Conservation (phyloP, 2,329 filamentous ascomycete species). For the Microdochium bolleyi region DNA sequence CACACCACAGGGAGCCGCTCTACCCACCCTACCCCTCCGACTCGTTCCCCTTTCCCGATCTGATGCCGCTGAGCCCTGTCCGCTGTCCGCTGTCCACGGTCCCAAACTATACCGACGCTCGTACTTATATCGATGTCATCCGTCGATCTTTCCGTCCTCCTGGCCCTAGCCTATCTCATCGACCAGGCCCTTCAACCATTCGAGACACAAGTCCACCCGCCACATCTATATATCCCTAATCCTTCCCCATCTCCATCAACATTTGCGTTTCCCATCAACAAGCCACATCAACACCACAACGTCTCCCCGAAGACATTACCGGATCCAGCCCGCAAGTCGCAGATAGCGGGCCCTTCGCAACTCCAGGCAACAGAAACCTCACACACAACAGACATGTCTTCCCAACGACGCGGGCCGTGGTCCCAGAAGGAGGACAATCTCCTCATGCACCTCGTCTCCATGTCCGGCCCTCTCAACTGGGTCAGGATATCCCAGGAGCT, state of each 20-base stretch:
- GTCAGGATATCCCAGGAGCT: slow-evolving; percentile 74
- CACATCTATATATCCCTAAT: neutral
- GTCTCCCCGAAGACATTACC: neutral
- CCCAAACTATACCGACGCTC: neutral
- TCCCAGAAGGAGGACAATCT: slow-evolving; percentile 66
- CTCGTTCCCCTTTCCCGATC: slow-evolving; percentile 1
- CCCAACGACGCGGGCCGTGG: slow-evolving; percentile 65
- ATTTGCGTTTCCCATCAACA: too few species aligned
- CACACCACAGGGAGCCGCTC: neutral
- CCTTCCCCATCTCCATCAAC: neutral
- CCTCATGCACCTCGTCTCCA: slow-evolving; percentile 62
- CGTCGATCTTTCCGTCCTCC: neutral
- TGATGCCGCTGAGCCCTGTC: neutral
- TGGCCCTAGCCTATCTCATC: neutral
- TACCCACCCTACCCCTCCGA: neutral
- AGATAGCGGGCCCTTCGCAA: neutral
- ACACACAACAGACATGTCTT: slow-evolving; percentile 1
- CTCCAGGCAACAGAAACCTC: neutral
- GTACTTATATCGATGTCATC: slow-evolving; percentile 1
- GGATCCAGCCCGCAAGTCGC: neutral
- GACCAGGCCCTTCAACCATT: neutral
- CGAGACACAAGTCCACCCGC: neutral
- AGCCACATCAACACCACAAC: neutral
- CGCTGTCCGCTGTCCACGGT: too few species aligned
- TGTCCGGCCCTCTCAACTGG: slow-evolving; percentile 79